Base-by-base conservation (phyloP, 345 rosid genomes). In the Moricandia moricandioides region DNA sequence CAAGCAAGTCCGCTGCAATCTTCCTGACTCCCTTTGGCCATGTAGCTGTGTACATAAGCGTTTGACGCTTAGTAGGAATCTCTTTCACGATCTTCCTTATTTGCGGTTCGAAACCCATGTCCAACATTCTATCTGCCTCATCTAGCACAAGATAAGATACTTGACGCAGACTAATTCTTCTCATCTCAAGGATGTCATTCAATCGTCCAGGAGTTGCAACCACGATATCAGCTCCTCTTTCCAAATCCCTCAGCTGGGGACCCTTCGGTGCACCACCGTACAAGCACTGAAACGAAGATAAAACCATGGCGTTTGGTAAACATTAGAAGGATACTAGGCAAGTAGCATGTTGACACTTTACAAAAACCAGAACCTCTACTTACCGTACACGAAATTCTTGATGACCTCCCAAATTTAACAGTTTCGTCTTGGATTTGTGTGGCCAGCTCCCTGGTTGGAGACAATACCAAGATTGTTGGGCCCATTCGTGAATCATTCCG, bases 71-170 rank as follows among this genome's bases (percentile, higher is more conserved):
- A 26, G 92, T 69, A 49, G 99, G 99, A 8, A 92, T 91, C 83
- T 90, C 97, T 61, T 88, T 95, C 61, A 95, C 97, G 73, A 95
- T 90, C 86, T 92, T 95, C 75, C 98, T 72, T 79, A 95, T 95
- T 76, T 95, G 99, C 21, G 97, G 99, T 74, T 95, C 99, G 67
- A 95, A 95, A 40, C 99, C 99, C 99, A 95, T 95, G 83, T 95
- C 99, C 78, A 92, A 80, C 99, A 95, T 95, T 62, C 97, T 91
- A 84, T 95, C 99, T 74, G 99, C 99, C 84, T 95, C 99, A 73
- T 95, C 98, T 10, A 92, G 83, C 78, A 95, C 99, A 70, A 95
- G 98, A 82, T 92, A 92, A 33, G 97, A 90, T 61, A 95, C 85
- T 76, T 95, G 99, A 65, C 73, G 74, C 49, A 95, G 92, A 86